Evolutionary conservation across 176 grass and related monocot genomes (phyloP).

Genomic region (Carex myosuroides): DNA sequence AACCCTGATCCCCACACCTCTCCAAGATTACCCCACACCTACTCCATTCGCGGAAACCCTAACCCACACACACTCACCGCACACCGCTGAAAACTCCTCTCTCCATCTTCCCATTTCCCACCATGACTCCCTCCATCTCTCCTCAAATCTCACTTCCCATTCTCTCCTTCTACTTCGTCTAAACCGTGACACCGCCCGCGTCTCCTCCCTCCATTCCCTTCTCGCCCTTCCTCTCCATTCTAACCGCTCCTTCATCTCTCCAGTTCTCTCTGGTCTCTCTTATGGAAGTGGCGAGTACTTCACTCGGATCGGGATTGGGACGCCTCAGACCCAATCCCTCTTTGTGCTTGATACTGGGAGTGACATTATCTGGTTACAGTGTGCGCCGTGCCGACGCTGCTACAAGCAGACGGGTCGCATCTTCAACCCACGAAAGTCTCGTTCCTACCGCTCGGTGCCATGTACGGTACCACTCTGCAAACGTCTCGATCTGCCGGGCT

Average conservation of each 20-base stretch:
- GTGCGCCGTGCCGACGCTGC: constrained; percentile 65
- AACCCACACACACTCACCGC: background rate
- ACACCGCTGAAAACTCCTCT: background rate
- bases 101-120: constrained; percentile 48
- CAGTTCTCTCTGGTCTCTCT: constrained; percentile 41
- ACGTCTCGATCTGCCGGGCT: constrained; percentile 27
- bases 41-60: background rate
- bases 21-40: background rate
- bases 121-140: constrained; percentile 29
- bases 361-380: constrained; percentile 76
- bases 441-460: constrained; percentile 30
- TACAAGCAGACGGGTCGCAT: constrained; percentile 49
- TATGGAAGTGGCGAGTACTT: constrained; percentile 72
- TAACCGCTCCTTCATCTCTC: constrained; percentile 26
- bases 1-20: constrained; percentile 19
- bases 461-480: constrained; percentile 43
- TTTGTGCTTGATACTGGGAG: constrained; percentile 87
- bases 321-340: constrained; percentile 34
- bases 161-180: constrained; percentile 25
- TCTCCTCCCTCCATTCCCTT: background rate
- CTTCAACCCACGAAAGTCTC: constrained; percentile 49
- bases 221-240: background rate
- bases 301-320: constrained; percentile 46
- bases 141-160: constrained; percentile 9
- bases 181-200: constrained; percentile 18